Base-by-base conservation (phyloP, 305 asterid genomes). In the Plantago rigida region DNA sequence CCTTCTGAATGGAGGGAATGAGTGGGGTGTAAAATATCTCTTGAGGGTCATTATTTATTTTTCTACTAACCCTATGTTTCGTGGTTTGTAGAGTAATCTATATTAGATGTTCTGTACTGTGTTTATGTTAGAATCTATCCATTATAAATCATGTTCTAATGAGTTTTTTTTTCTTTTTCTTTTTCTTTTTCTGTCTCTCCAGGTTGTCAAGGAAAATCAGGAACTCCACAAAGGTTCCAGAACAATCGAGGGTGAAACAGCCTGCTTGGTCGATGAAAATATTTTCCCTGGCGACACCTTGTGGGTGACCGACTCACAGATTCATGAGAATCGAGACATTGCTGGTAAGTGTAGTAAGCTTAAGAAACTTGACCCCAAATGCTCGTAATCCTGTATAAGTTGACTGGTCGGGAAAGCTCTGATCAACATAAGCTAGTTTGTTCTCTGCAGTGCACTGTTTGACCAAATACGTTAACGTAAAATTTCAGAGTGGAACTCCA, bases 171-270 rank as follows among this genome's bases (percentile, higher is more conserved):
- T 41, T 49, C 9, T 17, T 64, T 17, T 62, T 59, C 47, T 49
- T 11, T 17, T 64, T 66, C 60, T 3, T 60, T 54, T 26, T 47
- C 19, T 71, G 48, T 77, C 26, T 2, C 26, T 22, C 70, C 84
- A 92, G 99, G 85, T 92, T 60, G 94, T 92, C 45, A 88, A 81
- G 82, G 99, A 92, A 81, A 92, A 92, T 75, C 99, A 89, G 81
- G 74, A 84, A 69, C 93, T 92, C 76, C 99, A 92, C 76, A 92
- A 89, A 76, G 99, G 99, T 69, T 60, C 84, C 66, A 75, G 65
- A 36, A 65, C 77, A 60, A 81, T 92, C 56, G 89, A 85, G 36
- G 84, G 76, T 63, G 99, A 92, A 73, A 78, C 87, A 68, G 82
- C 81, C 66, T 81, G 82, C 69, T 95, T 89, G 58, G 94, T 95